Base-by-base conservation (phyloP, 768 basidiomycete genomes). In the Nidularia pulvinata region DNA sequence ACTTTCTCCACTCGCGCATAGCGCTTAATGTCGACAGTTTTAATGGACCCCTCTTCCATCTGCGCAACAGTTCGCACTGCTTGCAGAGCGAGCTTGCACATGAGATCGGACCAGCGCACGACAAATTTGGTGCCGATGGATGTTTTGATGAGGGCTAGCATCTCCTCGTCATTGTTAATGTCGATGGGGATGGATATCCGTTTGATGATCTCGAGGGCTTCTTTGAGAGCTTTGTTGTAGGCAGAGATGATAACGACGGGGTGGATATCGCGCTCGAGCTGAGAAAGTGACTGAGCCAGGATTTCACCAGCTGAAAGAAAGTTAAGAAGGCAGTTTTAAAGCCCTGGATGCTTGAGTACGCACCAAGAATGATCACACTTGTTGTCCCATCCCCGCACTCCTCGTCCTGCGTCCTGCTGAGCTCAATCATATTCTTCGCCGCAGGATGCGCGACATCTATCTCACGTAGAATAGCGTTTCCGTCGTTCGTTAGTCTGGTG, bases 361-460 rank as follows among this genome's bases (percentile, higher is more conserved):
- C 63, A 95, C 95, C 95, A 13, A 98, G 82, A 63, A 98, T 97
- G 74, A 99, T 97, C 47, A 98, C 96, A 64, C 91, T 94, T 10
- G 96, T 99, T 22, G 97, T 99, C 54, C 96, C 97, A 70, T 98
- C 97, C 46, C 96, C 97, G 59, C 97, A 97, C 65, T 98, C 97
- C 73, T 98, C 97, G 62, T 98, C 97, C 69, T 98, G 97, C 1
- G 97, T 98, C 66, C 97, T 75, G 61, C 93, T 93, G 9, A 98
- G 85, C 73, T 99, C 97, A 58, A 99, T 97, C 96, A 99, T 98
- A 61, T 95, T 97, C 77, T 98, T 99, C 25, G 97, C 96, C 30
- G 97, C 97, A 3, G 96, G 97, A 63, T 99, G 97, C 2, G 95
- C 95, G 33, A 99, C 97, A 61, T 99, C 97, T 60, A 98, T 99